Evolutionary conservation across 2,329 filamentous ascomycete species (phyloP).

Genomic region (Xylaria sp.): DNA sequence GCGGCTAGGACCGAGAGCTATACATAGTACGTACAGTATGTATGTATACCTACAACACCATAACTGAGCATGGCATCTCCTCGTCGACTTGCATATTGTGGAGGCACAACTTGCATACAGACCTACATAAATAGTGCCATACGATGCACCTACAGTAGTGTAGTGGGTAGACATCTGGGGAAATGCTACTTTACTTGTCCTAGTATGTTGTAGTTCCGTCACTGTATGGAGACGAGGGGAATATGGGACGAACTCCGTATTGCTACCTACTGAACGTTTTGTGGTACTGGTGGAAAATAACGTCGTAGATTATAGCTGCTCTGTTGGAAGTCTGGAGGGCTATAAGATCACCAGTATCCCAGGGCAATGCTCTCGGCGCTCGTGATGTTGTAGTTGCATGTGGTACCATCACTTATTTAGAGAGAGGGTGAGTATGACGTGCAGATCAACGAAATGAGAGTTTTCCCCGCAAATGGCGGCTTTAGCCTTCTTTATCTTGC

Average conservation of each 20-base stretch:
- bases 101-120: constrained; percentile 17
- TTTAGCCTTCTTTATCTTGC: not conserved
- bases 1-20: constrained; percentile 6
- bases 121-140: no score
- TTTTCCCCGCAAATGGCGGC: constrained; percentile 2
- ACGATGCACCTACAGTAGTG: not conserved
- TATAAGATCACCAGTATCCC: constrained; percentile 24
- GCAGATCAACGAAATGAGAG: constrained; percentile 5
- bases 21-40: not conserved
- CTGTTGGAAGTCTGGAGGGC: not conserved
- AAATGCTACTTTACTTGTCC: constrained; percentile 25
- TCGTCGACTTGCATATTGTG: constrained; percentile 24
- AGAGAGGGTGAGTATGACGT: constrained; percentile 9
- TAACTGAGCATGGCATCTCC: not conserved
- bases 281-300: not conserved
- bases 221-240: constrained; percentile 26
- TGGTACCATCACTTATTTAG: constrained; percentile 23
- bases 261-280: not conserved
- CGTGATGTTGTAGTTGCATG: constrained; percentile 34
- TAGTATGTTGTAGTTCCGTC: constrained; percentile 2
- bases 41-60: no score
- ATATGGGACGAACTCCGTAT: constrained; percentile 15
- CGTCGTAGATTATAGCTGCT: not conserved
- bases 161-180: constrained; percentile 20
- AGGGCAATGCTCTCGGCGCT: constrained; percentile 3